A percentile compares a stretch with the other conserved stretches of the same genome.
Conservation (phyloP, 495 filamentous ascomycete genomes). For the Eremomyces bilateralis region DNA sequence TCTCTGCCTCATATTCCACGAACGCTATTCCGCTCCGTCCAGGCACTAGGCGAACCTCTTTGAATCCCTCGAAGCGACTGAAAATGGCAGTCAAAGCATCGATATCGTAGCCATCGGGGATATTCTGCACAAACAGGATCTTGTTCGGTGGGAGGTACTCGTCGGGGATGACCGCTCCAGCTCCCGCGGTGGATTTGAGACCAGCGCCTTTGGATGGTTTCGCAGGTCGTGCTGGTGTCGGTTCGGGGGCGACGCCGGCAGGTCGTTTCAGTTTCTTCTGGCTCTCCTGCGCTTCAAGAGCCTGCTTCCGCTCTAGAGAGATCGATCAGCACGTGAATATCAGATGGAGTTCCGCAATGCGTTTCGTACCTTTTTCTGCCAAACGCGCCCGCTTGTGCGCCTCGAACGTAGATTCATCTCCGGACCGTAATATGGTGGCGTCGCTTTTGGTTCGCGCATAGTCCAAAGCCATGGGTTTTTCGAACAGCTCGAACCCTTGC, state of each 20-base stretch:
- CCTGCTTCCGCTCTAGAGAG: slow-evolving; percentile 67
- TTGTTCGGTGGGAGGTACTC: slow-evolving; percentile 96
- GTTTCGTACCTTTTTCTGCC: slow-evolving; percentile 65
- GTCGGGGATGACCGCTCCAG: slow-evolving; percentile 68
- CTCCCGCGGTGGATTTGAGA: slow-evolving; percentile 59
- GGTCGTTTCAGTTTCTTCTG: slow-evolving; percentile 67
- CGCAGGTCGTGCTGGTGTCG: slow-evolving; percentile 34
- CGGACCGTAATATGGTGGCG: slow-evolving; percentile 52
- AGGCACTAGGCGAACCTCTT: slow-evolving; percentile 75
- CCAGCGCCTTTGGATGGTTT: slow-evolving; percentile 49
- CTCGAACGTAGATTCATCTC: slow-evolving; percentile 67
- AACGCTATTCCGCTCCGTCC: slow-evolving; percentile 81
- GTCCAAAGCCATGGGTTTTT: slow-evolving; percentile 74
- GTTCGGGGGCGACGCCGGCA: slow-evolving; percentile 29
- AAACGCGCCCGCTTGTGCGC: slow-evolving; percentile 63
- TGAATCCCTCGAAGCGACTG: slow-evolving; percentile 79
- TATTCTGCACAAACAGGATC: slow-evolving; percentile 83
- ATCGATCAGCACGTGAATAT: slow-evolving; percentile 1
- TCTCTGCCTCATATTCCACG: slow-evolving; percentile 83
- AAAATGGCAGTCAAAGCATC: slow-evolving; percentile 65
- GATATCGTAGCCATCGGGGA: slow-evolving; percentile 70
- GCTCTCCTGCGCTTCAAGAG: slow-evolving; percentile 56
- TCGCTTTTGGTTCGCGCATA: slow-evolving; percentile 76
- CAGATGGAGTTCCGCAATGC: background rate
- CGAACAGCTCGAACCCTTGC: slow-evolving; percentile 86